A percentile compares a stretch with the other conserved stretches of the same genome.
phyloP scores from a whole-genome alignment of 805 yeast species.

The Yarrowia porcina region DNA sequence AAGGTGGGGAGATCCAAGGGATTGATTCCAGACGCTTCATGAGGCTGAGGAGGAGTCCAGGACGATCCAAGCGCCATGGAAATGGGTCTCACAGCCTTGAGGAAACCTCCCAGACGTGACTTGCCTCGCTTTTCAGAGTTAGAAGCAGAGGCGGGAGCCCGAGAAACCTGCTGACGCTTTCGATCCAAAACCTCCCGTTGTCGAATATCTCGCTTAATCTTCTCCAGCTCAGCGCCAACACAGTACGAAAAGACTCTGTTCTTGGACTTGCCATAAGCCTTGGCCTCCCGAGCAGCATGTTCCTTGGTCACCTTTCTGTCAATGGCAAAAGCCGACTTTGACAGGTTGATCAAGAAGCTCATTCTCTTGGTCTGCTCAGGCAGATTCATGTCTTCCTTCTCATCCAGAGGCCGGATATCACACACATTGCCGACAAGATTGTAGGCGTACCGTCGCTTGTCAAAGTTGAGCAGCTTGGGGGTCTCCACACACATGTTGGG shows the following conservation, averaged over 20 bases:
- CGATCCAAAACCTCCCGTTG: constrained; percentile 43
- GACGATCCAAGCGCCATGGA: constrained; percentile 38
- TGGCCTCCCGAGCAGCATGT: constrained; percentile 45
- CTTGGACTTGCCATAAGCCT: constrained; percentile 40
- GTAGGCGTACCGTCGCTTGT: constrained; percentile 69
- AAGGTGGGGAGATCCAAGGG: constrained; percentile 15
- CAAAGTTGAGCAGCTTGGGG: constrained; percentile 72
- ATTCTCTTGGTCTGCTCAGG: constrained; percentile 32
- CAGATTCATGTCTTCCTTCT: constrained; percentile 24
- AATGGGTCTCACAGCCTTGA: constrained; percentile 42
- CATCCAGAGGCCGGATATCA: constrained; percentile 41
- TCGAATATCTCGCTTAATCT: constrained; percentile 51
- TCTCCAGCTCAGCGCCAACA: constrained; percentile 50
- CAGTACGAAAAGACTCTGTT: constrained; percentile 47
- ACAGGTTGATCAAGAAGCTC: constrained; percentile 37
- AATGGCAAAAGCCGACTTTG: constrained; percentile 32
- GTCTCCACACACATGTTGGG: constrained; percentile 73
- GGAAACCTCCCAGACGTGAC: constrained; percentile 42
- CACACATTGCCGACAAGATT: constrained; percentile 56
- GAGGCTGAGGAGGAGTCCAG: constrained; percentile 22
- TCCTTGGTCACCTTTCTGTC: constrained; percentile 40
- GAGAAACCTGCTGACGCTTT: constrained; percentile 26
- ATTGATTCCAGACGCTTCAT: constrained; percentile 5
- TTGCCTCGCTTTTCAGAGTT: constrained; percentile 27
- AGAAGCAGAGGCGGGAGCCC: background rate